A percentile compares a stretch with the other conserved stretches of the same genome.
phyloP scores from a whole-genome alignment of 2,329 filamentous ascomycete species.

The Fusarium sp. region DNA sequence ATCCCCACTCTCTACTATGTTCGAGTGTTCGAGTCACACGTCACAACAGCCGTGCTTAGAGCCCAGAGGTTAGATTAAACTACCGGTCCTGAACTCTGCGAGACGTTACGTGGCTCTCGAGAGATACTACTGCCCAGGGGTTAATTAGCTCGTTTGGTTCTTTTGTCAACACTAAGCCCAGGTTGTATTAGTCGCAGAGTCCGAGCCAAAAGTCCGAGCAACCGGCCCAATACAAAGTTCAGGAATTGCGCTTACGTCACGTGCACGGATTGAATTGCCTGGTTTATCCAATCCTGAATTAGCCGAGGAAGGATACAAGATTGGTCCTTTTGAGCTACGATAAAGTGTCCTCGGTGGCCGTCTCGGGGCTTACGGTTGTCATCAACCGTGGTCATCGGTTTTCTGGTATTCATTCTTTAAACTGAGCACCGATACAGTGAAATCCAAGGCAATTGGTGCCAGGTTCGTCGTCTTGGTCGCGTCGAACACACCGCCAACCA shows the following conservation, averaged over 20 bases:
- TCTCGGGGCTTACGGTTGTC: neutral
- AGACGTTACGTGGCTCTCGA: too few relatives aligned
- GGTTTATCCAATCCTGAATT: neutral
- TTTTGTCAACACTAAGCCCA: conserved; percentile 2
- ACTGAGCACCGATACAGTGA: neutral
- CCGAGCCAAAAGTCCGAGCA: neutral
- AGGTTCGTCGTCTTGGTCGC: neutral
- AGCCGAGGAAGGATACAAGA: neutral
- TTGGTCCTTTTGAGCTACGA: neutral
- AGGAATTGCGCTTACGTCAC: conserved; percentile 1
- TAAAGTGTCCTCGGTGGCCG: neutral
- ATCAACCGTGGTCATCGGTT: neutral
- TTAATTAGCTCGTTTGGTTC: too few relatives aligned
- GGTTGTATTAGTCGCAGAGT: neutral
- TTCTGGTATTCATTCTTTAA: neutral
- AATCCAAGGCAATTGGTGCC: neutral
- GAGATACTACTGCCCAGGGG: too few relatives aligned
- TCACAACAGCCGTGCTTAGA: too few relatives aligned
- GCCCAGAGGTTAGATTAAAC: too few relatives aligned
- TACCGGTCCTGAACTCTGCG: too few relatives aligned
- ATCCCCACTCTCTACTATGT: too few relatives aligned
- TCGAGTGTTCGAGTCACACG: too few relatives aligned
- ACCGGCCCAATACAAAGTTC: neutral
- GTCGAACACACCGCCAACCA: too few relatives aligned
- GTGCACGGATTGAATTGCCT: neutral